Evolutionary conservation across 2,329 filamentous ascomycete species (phyloP), one percentile per base, ranked within the genome.

Genomic region (Didymella lethalis): DNA sequence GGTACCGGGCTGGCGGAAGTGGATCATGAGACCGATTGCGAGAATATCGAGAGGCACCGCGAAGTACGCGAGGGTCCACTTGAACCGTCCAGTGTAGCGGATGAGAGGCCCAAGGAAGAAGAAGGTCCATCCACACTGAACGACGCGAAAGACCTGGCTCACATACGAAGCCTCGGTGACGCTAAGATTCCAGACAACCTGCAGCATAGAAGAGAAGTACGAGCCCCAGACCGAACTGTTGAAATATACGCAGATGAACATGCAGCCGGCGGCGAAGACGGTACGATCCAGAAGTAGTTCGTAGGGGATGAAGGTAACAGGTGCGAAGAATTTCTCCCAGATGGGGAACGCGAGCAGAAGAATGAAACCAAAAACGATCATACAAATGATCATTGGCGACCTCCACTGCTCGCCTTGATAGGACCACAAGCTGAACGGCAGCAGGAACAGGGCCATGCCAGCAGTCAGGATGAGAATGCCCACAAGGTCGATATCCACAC

Each of bases 401-500:
- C 55, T 49, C 76, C 76, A 79, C 63, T 65, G 32, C 63, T 65
- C 64, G 55, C 48, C 70, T 66, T 46, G 64, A 20, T 64, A 65
- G n/a, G 68, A 69, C 60, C 67, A 71, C 29, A 92, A 79, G 25
- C 81, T 87, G 71, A 92, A 86, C 0, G 89, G 87, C 7, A 92
- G 83, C n/a, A 92, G 78, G 68, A 92, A 85, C 8, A 91, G 75
- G 0, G 84, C 80, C 63, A 89, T 82, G 2, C 87, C 88, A 2
- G 77, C 79, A 1, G 83, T 81, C 55, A 90, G 80, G 86, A 36
- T 36, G 32, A 36, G 32, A 18, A 36, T 36, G 7, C 32, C 32
- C 32, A 36, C 32, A 5, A 36, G 32, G 7, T 36, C 32, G 16
- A 36, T 36, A 16, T 36, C 32, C 32, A 36, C 32, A n/a, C 32